phyloP scores from a whole-genome alignment of 805 yeast genomes.

The Candida fluviatilis region DNA sequence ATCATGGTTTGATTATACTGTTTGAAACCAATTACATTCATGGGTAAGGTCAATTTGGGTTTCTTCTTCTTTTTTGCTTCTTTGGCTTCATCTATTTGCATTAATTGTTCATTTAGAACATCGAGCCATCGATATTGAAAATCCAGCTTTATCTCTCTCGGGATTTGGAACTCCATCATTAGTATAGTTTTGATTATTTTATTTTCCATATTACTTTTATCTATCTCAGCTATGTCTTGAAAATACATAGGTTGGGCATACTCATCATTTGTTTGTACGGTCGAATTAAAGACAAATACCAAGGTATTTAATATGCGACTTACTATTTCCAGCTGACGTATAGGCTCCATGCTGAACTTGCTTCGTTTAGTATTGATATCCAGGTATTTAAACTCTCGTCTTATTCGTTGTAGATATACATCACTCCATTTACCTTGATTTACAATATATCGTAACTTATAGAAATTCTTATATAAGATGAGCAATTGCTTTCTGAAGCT shows the following conservation, averaged over 20 bases:
- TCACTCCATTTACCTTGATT: constrained; percentile 10
- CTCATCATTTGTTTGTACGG: constrained; percentile 16
- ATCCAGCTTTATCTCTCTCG: constrained; percentile 22
- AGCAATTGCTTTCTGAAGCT: constrained; percentile 12
- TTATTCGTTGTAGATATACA: constrained; percentile 18
- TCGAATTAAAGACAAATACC: constrained; percentile 29
- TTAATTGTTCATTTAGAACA: constrained; percentile 5
- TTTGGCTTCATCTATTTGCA: not conserved
- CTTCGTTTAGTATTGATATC: constrained; percentile 11
- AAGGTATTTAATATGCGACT: constrained; percentile 22
- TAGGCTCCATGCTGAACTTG: not conserved
- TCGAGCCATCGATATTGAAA: constrained; percentile 19
- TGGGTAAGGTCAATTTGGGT: constrained; percentile 3
- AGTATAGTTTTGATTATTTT: constrained; percentile 21
- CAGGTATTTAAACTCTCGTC: constrained; percentile 21
- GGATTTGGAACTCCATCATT: constrained; percentile 18
- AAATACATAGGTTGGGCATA: constrained; percentile 9
- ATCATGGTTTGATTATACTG: constrained; percentile 22
- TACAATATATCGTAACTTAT: constrained; percentile 23
- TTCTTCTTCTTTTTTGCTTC: constrained; percentile 6
- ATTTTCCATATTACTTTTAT: constrained; percentile 16
- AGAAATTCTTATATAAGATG: constrained; percentile 28
- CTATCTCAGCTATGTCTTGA: constrained; percentile 14
- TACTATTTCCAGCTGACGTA: constrained; percentile 13
- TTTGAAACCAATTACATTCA: constrained; percentile 17